Conservation (phyloP, 495 filamentous ascomycete genomes). For the Pseudoneurospora amorphoporcata region DNA sequence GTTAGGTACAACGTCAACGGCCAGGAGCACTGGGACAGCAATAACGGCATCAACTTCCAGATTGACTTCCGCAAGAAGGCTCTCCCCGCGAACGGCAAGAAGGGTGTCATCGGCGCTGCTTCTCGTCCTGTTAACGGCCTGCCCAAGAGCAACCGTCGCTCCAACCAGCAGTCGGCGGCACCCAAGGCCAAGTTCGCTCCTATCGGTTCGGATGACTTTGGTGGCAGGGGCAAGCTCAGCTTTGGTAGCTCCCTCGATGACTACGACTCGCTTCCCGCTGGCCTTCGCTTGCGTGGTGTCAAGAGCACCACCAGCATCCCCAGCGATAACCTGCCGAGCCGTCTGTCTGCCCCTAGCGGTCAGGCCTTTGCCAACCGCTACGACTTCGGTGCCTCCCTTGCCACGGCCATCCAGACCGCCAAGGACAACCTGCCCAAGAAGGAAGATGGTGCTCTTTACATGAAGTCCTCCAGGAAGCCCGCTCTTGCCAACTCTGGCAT, state of each 20-base stretch:
- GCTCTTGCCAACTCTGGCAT: slow-evolving; percentile 7
- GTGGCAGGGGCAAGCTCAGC: slow-evolving; percentile 41
- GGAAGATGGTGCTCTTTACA: slow-evolving; percentile 36
- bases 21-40: slow-evolving; percentile 94
- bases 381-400: slow-evolving; percentile 83
- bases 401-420: slow-evolving; percentile 64
- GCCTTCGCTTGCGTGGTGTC: slow-evolving; percentile 41
- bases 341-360: slow-evolving; percentile 46
- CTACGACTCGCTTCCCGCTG: slow-evolving; percentile 31
- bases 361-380: slow-evolving; percentile 87
- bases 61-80: slow-evolving; percentile 79
- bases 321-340: slow-evolving; percentile 37
- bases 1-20: slow-evolving; percentile 79
- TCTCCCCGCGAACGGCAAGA: slow-evolving; percentile 46
- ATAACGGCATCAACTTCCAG: slow-evolving; percentile 74
- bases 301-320: slow-evolving; percentile 36
- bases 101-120: slow-evolving; percentile 35
- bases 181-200: slow-evolving; percentile 54
- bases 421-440: slow-evolving; percentile 43
- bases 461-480: slow-evolving; percentile 35
- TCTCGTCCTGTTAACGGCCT: slow-evolving; percentile 50
- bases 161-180: slow-evolving; percentile 30
- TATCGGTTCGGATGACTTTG: slow-evolving; percentile 61
- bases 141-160: slow-evolving; percentile 63
- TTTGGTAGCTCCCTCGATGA: slow-evolving; percentile 48